Evolutionary conservation across 768 basidiomycete species (phyloP).

Genomic region (Mrakia blollopis): DNA sequence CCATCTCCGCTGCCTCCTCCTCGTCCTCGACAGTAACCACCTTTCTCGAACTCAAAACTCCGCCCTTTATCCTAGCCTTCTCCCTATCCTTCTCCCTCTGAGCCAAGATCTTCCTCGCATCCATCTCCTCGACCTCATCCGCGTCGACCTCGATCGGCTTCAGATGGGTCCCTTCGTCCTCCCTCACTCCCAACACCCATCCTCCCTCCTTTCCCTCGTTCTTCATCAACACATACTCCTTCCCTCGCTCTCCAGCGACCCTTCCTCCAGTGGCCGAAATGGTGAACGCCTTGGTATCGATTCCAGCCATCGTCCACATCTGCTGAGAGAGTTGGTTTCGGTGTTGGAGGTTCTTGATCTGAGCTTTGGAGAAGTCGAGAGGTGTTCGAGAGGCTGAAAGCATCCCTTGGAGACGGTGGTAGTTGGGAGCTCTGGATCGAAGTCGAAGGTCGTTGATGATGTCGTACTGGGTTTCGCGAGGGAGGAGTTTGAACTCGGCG

Average conservation of each 20-base stretch:
- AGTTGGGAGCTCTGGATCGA: slow-evolving; percentile 90
- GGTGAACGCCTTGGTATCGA: slow-evolving; percentile 48
- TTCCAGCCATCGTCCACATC: slow-evolving; percentile 46
- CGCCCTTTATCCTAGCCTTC: slow-evolving; percentile 39
- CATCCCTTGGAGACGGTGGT: slow-evolving; percentile 88
- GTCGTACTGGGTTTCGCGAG: slow-evolving; percentile 96
- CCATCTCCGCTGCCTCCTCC: slow-evolving; percentile 6
- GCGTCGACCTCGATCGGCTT: slow-evolving; percentile 60
- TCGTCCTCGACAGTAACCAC: neutral
- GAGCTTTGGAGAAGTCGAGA: slow-evolving; percentile 92
- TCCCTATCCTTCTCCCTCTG: slow-evolving; percentile 25
- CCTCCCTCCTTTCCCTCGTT: slow-evolving; percentile 76
- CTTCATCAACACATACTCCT: slow-evolving; percentile 89
- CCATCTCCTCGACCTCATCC: slow-evolving; percentile 24
- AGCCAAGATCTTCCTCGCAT: neutral
- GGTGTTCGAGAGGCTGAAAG: slow-evolving; percentile 69
- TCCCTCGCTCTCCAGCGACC: slow-evolving; percentile 91
- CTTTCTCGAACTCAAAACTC: neutral
- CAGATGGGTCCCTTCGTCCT: slow-evolving; percentile 70
- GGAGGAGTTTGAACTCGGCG: slow-evolving; percentile 81
- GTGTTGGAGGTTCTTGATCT: slow-evolving; percentile 83
- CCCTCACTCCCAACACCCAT: slow-evolving; percentile 84
- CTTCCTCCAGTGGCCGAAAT: slow-evolving; percentile 92
- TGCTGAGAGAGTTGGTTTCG: slow-evolving; percentile 90
- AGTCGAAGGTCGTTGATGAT: slow-evolving; percentile 92